These are phyloP conservation scores for Zoysia pacifica DNA, from an alignment of 176 grass and related monocot species.

Conservation along the genomic window DNA sequence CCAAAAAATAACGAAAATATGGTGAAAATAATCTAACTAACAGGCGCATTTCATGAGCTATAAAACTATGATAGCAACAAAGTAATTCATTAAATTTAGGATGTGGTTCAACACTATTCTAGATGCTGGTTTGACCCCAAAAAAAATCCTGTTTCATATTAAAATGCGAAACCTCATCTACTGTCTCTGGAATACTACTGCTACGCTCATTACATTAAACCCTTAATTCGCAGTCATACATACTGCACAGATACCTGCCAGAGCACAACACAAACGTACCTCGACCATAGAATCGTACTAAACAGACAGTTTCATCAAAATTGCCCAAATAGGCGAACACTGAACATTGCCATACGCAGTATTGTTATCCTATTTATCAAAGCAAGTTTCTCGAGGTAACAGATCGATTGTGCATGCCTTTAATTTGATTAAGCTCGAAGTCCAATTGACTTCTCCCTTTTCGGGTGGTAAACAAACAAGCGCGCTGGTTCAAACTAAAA, in stretches of 20 bases:
- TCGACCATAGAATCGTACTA: not conserved
- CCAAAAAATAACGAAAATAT: not conserved
- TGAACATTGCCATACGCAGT: not conserved
- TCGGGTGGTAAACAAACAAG: not conserved
- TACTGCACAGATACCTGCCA: not conserved
- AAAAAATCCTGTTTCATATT: not conserved
- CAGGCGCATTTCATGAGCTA: not conserved
- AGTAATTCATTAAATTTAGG: not conserved
- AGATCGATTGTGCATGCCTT: not conserved
- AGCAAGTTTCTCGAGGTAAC: not conserved
- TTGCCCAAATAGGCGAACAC: not conserved
- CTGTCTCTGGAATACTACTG: not conserved
- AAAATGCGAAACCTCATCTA: not conserved
- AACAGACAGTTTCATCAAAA: not conserved
- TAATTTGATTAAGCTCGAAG: not conserved
- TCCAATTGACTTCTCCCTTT: not conserved
- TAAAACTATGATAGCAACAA: slow-evolving; percentile 11
- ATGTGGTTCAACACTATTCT: slow-evolving; percentile 17
- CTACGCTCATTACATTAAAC: not conserved
- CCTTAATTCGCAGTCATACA: not conserved
- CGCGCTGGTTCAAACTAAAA: not conserved
- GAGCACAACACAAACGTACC: not conserved
- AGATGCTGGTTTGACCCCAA: not conserved
- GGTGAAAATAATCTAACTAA: slow-evolving; percentile 1
- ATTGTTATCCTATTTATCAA: not conserved